These are phyloP conservation scores for Polytrichum formosum DNA, from an alignment of 225 moss, liverwort and hornwort genomes.

Conservation along the genomic window DNA sequence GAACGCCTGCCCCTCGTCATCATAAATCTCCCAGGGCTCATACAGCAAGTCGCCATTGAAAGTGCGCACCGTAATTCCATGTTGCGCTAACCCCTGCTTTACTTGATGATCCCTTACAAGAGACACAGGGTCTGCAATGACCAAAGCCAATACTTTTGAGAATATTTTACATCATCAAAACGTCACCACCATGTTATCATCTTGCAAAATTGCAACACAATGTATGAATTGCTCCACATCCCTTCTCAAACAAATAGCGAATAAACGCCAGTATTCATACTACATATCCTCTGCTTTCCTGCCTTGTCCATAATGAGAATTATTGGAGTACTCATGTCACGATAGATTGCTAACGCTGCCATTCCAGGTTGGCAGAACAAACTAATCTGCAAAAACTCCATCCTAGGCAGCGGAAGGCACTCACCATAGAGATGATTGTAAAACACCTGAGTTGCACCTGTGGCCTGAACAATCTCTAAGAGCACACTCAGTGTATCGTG, in stretches of 20 bases:
- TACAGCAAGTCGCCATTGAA: conserved; percentile 96
- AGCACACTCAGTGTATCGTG: conserved; percentile 68
- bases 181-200: too few relatives aligned
- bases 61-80: conserved; percentile 79
- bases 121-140: conserved; percentile 81
- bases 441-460: conserved; percentile 88
- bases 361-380: too few relatives aligned
- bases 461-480: conserved; percentile 68
- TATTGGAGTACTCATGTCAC: too few relatives aligned
- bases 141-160: background rate
- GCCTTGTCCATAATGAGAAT: too few relatives aligned
- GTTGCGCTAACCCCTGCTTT: conserved; percentile 79
- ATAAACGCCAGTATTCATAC: too few relatives aligned
- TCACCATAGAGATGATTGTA: conserved; percentile 98
- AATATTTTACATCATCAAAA: too few relatives aligned
- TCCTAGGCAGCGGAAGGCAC: conserved; percentile 9
- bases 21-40: conserved; percentile 99
- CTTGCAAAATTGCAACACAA: too few relatives aligned
- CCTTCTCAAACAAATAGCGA: too few relatives aligned
- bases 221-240: too few relatives aligned
- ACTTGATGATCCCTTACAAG: conserved; percentile 98
- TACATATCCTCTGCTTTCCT: too few relatives aligned
- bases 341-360: too few relatives aligned
- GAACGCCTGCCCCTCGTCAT: conserved; percentile 84
- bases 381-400: too few relatives aligned